Evolutionary conservation across 176 grass and related monocot species (phyloP), one percentile per base, ranked within the genome.

Genomic region (Zizania latifolia): DNA sequence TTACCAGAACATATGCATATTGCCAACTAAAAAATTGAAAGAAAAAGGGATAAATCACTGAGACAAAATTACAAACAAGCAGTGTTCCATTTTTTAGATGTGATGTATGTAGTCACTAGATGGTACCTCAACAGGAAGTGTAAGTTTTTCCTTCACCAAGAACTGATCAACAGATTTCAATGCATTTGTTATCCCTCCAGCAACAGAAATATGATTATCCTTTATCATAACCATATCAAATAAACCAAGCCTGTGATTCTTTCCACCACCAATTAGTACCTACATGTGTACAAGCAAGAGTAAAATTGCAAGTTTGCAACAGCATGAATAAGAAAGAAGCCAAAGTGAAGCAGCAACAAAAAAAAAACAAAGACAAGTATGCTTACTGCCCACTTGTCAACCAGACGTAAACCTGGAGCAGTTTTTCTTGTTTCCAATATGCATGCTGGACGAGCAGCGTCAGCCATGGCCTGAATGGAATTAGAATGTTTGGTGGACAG

Each of bases 201-300:
- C 91, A 72, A 98, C 84, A 74, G 94, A 92, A 78, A 98, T 94
- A 88, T 98, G 94, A 62, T 98, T 98, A 82, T 98, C 94, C 59
- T 98, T 98, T 92, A 98, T 94, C 94, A 98, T 98, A 41, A 94
- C 89, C 94, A 98, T 98, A 87, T 98, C 94, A 89, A 98, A 98
- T 24, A 98, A 92, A 83, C 94, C 94, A 71, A 98, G 75, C 60
- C 94, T 88, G 75, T 98, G 91, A 34, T 98, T 98, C 82, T 98
- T 94, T 83, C 94, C 89, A 2, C 94, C 94, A 71, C 94, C 94
- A 70, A 98, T 98, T 26, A 98, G 60, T 58, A 98, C 94, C 94
- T 98, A 70, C 6, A 74, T 21, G 41, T 66, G 40, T 70, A 46
- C 16, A 36, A 57, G 44, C 28, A 32, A 16, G 33, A 54, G 13